These are phyloP conservation scores for Pseudocercospora crystallina DNA, from an alignment of 2,329 filamentous ascomycete species.

Conservation along the genomic window DNA sequence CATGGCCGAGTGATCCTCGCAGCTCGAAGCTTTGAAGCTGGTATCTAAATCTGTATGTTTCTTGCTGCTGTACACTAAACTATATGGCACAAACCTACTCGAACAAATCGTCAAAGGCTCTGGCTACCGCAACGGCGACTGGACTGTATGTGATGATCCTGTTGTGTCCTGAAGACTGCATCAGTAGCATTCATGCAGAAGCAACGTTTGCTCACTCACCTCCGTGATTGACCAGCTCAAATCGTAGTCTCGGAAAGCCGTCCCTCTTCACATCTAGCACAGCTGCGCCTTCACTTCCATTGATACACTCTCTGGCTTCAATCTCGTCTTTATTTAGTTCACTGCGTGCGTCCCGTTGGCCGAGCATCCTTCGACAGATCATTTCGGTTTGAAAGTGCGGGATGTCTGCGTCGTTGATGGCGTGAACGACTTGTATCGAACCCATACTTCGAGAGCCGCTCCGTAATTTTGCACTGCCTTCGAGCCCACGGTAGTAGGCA, in stretches of 20 bases:
- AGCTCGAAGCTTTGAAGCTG: not conserved
- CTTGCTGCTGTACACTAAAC: too few species aligned
- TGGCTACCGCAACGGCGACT: slow-evolving; percentile 63
- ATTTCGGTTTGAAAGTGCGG: slow-evolving; percentile 68
- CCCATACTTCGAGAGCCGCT: slow-evolving; percentile 40
- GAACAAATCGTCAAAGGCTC: slow-evolving; percentile 56
- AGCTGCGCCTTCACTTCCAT: slow-evolving; percentile 30
- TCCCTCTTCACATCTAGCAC: slow-evolving; percentile 23
- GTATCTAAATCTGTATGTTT: not conserved
- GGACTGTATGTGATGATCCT: slow-evolving; percentile 65
- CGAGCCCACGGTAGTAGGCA: slow-evolving; percentile 60
- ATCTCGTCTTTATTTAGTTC: slow-evolving; percentile 32
- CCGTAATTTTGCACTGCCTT: slow-evolving; percentile 29
- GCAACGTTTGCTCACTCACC: slow-evolving; percentile 30
- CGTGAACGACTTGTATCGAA: slow-evolving; percentile 72
- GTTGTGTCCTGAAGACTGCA: slow-evolving; percentile 61
- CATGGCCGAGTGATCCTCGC: too few species aligned
- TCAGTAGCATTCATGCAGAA: not conserved
- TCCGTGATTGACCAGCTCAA: slow-evolving; percentile 47
- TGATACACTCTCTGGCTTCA: slow-evolving; percentile 29
- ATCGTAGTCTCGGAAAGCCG: slow-evolving; percentile 36
- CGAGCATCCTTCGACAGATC: slow-evolving; percentile 61
- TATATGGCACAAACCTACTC: slow-evolving; percentile 5
- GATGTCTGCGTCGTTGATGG: slow-evolving; percentile 79
- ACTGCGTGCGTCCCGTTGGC: slow-evolving; percentile 42